Evolutionary conservation across 2,329 filamentous ascomycete species (phyloP).

Genomic region (Colletotrichum filicis): DNA sequence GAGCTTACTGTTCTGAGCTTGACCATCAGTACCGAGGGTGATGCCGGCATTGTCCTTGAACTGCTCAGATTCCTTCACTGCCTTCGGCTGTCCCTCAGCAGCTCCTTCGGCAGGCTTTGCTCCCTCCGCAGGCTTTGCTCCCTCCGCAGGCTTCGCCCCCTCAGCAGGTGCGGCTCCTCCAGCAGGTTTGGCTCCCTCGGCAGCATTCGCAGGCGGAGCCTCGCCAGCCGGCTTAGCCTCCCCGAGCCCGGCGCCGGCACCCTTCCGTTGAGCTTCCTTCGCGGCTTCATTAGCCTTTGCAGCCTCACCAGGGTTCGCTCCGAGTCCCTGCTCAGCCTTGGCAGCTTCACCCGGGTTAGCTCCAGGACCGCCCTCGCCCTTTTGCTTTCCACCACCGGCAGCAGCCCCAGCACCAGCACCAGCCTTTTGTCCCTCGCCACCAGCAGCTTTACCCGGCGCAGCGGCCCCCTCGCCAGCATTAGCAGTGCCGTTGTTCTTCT

Average conservation of each 20-base stretch:
- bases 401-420: neutral
- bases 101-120: neutral
- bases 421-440: constrained; percentile 1
- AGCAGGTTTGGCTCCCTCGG: neutral
- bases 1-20: constrained; percentile 22
- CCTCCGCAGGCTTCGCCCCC: neutral
- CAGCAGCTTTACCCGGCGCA: neutral
- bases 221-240: constrained; percentile 3
- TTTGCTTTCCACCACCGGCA: constrained; percentile 3
- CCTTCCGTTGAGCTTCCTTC: constrained; percentile 13
- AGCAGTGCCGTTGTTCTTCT: constrained; percentile 7
- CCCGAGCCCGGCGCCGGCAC: neutral
- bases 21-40: constrained; percentile 14
- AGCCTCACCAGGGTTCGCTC: constrained; percentile 7
- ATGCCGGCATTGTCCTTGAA: constrained; percentile 29
- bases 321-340: constrained; percentile 19
- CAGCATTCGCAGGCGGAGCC: neutral
- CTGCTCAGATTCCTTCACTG: constrained; percentile 26
- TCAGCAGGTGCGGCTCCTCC: neutral
- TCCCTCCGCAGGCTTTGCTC: neutral
- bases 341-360: constrained; percentile 18
- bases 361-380: constrained; percentile 1
- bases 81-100: constrained; percentile 22
- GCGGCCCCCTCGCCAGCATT: constrained; percentile 16
- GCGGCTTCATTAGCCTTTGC: constrained; percentile 6